Conservation (phyloP, 2,329 filamentous ascomycete genomes). For the Paecilomyces sp. region DNA sequence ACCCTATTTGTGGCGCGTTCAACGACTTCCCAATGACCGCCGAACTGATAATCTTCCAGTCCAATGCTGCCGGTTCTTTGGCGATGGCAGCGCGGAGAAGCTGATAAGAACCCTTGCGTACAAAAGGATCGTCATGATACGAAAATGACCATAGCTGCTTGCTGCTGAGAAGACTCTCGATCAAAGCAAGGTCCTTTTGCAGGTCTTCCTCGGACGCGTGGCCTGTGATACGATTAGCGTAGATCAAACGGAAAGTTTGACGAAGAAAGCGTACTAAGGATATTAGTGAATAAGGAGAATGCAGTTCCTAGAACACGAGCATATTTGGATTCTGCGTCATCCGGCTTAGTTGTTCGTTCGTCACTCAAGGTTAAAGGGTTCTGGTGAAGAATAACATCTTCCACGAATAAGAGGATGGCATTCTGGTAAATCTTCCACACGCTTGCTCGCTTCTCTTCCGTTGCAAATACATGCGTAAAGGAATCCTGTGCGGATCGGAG, state of each 20-base stretch:
- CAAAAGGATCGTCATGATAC: constrained; percentile 48
- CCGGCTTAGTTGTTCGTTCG: constrained; percentile 71
- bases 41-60: constrained; percentile 62
- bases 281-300: constrained; percentile 47
- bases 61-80: constrained; percentile 38
- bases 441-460: constrained; percentile 66
- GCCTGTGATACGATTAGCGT: constrained; percentile 18
- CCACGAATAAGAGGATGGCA: constrained; percentile 74
- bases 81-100: constrained; percentile 46
- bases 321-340: constrained; percentile 83
- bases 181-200: constrained; percentile 52
- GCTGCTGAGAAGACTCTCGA: constrained; percentile 60
- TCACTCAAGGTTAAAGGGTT: constrained; percentile 79
- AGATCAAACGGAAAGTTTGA: not conserved
- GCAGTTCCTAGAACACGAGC: constrained; percentile 64
- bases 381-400: constrained; percentile 69
- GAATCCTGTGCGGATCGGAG: constrained; percentile 71
- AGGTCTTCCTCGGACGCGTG: constrained; percentile 43
- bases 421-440: constrained; percentile 78
- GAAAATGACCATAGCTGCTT: constrained; percentile 56
- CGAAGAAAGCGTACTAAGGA: constrained; percentile 36
- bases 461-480: constrained; percentile 66
- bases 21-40: constrained; percentile 70
- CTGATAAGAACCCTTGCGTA: constrained; percentile 52
- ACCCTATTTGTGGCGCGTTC: constrained; percentile 64